phyloP scores from a whole-genome alignment of 202 grass and related monocot species.

The Setaria italica region DNA sequence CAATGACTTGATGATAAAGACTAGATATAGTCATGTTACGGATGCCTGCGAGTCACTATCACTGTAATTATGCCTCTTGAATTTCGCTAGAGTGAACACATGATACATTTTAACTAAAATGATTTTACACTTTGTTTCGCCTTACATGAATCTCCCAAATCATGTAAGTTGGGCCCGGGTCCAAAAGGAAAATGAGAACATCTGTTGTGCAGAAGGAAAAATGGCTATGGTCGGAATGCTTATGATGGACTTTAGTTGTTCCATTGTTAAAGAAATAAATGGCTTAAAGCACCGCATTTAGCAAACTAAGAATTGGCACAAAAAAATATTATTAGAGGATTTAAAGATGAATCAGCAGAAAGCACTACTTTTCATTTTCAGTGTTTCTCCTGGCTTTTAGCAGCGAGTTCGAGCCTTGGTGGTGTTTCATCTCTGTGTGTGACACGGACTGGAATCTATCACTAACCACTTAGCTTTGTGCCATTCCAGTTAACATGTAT shows the following conservation, averaged over 20 bases:
- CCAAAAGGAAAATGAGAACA: background rate
- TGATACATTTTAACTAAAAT: background rate
- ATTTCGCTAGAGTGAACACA: constrained; percentile 4
- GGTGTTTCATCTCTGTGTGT: background rate
- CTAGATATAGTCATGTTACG: background rate
- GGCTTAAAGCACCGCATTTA: background rate
- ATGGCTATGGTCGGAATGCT: background rate
- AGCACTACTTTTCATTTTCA: background rate
- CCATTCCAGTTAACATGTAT: background rate
- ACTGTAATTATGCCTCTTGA: background rate
- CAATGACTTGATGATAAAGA: background rate
- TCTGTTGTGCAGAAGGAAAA: background rate
- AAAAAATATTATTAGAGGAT: background rate
- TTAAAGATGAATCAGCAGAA: background rate
- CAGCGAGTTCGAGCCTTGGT: background rate
- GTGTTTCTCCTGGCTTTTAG: background rate
- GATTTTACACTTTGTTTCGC: background rate
- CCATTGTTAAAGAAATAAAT: background rate
- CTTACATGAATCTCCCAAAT: background rate
- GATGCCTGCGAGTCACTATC: background rate
- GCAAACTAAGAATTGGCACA: background rate
- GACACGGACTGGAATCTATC: background rate
- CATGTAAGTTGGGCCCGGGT: background rate
- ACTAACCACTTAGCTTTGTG: background rate
- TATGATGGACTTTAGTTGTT: background rate